phyloP scores from a whole-genome alignment of 768 basidiomycete genomes.

The Neoboletus magnificus region DNA sequence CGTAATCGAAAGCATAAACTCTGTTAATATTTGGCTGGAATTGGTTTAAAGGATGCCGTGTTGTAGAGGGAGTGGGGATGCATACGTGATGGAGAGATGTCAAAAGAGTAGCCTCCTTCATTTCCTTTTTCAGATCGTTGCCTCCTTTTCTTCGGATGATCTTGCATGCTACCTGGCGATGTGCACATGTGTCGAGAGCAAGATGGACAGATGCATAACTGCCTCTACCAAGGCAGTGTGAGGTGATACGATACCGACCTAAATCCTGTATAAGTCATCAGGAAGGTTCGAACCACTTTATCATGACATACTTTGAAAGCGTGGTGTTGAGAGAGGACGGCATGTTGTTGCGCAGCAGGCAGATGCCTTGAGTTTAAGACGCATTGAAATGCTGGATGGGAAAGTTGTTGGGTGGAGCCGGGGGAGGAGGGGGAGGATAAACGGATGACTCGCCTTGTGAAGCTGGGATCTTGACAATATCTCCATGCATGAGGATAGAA shows the following conservation, averaged over 20 bases:
- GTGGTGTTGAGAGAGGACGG: conserved; percentile 53
- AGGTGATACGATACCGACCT: conserved; percentile 69
- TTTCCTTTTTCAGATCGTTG: conserved; percentile 43
- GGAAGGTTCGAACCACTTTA: neutral
- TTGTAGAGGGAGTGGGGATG: neutral
- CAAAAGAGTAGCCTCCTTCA: conserved; percentile 78
- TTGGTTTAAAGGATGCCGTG: neutral
- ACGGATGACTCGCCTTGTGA: conserved; percentile 49
- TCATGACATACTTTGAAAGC: conserved; percentile 47
- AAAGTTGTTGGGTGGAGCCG: neutral
- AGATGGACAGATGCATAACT: conserved; percentile 82
- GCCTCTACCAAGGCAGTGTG: conserved; percentile 76
- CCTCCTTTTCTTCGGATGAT: conserved; percentile 64
- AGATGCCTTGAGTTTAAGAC: conserved; percentile 53
- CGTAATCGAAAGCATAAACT: conserved; percentile 66
- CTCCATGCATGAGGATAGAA: conserved; percentile 75
- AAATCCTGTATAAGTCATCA: conserved; percentile 42
- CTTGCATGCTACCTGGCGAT: conserved; percentile 81
- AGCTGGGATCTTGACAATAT: conserved; percentile 62
- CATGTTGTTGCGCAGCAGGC: conserved; percentile 52
- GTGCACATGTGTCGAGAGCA: conserved; percentile 59
- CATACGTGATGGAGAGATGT: conserved; percentile 69
- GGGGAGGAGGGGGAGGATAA: neutral
- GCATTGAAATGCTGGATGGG: conserved; percentile 59
- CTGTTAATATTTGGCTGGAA: conserved; percentile 77